Base-by-base conservation (phyloP, 768 basidiomycete genomes). In the Mrakia frigida region DNA sequence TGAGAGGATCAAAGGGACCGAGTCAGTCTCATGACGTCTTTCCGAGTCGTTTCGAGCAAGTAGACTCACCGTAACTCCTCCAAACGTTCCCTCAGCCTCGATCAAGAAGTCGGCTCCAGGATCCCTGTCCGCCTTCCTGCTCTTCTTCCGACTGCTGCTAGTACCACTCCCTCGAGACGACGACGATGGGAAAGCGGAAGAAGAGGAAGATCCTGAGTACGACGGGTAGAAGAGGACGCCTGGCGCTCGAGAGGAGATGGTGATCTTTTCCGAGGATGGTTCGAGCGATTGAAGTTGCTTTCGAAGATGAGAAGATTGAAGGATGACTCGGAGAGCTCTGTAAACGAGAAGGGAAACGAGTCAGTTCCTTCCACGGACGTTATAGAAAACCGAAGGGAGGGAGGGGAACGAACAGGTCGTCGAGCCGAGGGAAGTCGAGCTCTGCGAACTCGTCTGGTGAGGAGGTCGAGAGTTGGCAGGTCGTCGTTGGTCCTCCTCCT, bases 241-340 rank as follows among this genome's bases (percentile, higher is more conserved):
- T 0, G 88, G 86, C 1, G 93, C 92, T 73, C 90, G 90, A 61
- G 91, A 89, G 35, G 92, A 88, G 82, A 98, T 89, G 0, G 91
- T 92, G 28, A 98, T 86, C 77, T 89, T 91, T 60, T 92, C 90
- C 81, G 90, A 93, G 0, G 93, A 91, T 25, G 93, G 88, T 79
- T 98, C 94, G 21, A 99, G 86, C 81, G 98, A 96, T 16, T 90
- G 89, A 21, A 98, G 87, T 0, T 95, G 94, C 77, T 97, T 94
- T 60, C 92, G 89, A 46, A 98, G 90, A 92, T 94, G 95, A 7
- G 91, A 94, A 3, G 95, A 96, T 88, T 87, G 79, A 46, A n/a
- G 23, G 80, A 96, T 96, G 56, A 94, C 89, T 82, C 90, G 91
- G 41, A 93, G 85, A 6, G 90, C 87, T 74, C 92, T 92, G 59